A percentile compares a stretch with the other conserved stretches of the same genome.
Conservation (phyloP, 148 eudicot species). For the Salicornia ramosissima region DNA sequence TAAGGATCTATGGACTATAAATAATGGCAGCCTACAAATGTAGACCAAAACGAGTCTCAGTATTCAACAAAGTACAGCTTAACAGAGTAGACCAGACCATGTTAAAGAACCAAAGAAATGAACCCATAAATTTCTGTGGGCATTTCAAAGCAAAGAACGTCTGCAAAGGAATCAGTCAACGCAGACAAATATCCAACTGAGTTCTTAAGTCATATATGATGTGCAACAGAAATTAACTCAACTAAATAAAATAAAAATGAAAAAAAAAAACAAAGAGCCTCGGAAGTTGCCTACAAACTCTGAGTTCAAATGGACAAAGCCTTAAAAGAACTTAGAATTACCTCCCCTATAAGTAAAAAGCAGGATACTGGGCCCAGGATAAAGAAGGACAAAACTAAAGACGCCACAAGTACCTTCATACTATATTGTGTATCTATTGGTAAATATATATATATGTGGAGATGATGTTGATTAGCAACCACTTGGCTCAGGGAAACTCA, state of each 20-base stretch:
- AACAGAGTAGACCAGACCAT: slow-evolving; percentile 1
- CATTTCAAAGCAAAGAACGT: slow-evolving; percentile 19
- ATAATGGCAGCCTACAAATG: neutral
- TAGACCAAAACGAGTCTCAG: neutral
- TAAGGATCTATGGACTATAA: too few relatives aligned
- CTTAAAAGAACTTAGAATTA: slow-evolving; percentile 16
- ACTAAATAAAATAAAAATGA: too few relatives aligned
- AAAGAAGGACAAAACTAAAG: slow-evolving; percentile 21
- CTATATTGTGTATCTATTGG: slow-evolving; percentile 31
- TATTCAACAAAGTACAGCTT: slow-evolving; percentile 7
- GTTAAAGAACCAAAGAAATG: slow-evolving; percentile 2
- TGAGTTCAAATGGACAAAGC: slow-evolving; percentile 23
- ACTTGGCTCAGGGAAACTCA: slow-evolving; percentile 8
- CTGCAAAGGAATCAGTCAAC: slow-evolving; percentile 24
- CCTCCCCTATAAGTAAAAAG: slow-evolving; percentile 28
- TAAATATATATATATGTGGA: slow-evolving; percentile 28
- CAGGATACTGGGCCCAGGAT: slow-evolving; percentile 46
- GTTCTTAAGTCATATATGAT: slow-evolving; percentile 7
- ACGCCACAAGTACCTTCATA: slow-evolving; percentile 53
- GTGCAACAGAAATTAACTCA: slow-evolving; percentile 22
- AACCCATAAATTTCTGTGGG: slow-evolving; percentile 14
- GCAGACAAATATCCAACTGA: slow-evolving; percentile 14
- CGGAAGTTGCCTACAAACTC: slow-evolving; percentile 26
- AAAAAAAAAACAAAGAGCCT: slow-evolving; percentile 15
- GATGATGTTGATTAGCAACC: slow-evolving; percentile 22